Conservation (phyloP, 108 stramenopile genomes). For the Cyclotella choctawhatcheeana region DNA sequence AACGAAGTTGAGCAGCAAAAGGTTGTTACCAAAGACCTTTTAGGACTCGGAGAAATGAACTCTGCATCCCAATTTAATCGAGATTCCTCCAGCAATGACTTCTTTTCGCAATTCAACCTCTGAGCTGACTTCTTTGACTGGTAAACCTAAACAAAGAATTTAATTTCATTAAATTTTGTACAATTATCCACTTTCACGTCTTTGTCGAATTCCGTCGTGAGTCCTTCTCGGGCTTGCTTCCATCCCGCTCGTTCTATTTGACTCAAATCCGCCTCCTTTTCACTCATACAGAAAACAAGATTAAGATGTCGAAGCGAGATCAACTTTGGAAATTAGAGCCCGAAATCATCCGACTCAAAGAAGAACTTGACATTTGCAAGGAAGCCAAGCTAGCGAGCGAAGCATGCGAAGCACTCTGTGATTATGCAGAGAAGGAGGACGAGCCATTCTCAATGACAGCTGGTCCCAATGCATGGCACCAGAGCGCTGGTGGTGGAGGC, state of each 20-base stretch:
- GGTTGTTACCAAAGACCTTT: not conserved
- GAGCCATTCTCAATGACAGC: slow-evolving; percentile 43
- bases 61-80: not conserved
- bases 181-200: too few relatives aligned
- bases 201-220: too few relatives aligned
- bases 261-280: too few relatives aligned
- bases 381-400: slow-evolving; percentile 41
- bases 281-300: too few relatives aligned
- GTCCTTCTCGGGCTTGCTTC: too few relatives aligned
- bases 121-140: too few relatives aligned
- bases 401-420: slow-evolving; percentile 28
- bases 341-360: slow-evolving; percentile 35
- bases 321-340: slow-evolving; percentile 28
- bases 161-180: too few relatives aligned
- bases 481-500: slow-evolving; percentile 47
- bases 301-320: slow-evolving; percentile 20
- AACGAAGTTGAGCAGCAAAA: not conserved
- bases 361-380: slow-evolving; percentile 40
- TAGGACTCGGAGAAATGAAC: not conserved
- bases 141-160: too few relatives aligned
- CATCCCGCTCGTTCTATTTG: too few relatives aligned
- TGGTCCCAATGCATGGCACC: slow-evolving; percentile 42
- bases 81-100: not conserved
- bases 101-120: not conserved
- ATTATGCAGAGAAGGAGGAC: slow-evolving; percentile 29